phyloP scores from a whole-genome alignment of 2,329 filamentous ascomycete species.

The Fusarium setosum region DNA sequence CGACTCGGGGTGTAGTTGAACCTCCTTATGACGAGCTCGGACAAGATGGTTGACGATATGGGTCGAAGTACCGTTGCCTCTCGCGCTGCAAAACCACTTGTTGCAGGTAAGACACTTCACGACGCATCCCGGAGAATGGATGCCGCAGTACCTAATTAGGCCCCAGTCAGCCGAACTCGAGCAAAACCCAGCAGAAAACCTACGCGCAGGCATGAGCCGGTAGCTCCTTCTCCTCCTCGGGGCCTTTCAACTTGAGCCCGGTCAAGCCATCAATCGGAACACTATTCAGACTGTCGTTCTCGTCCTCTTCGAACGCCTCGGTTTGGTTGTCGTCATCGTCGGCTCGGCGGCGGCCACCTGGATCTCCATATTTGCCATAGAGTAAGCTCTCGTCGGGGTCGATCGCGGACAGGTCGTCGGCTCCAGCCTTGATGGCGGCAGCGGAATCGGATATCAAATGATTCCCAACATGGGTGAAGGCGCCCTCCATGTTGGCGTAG shows the following conservation, averaged over 20 bases:
- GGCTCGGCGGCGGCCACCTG: constrained; percentile 73
- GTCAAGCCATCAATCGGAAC: constrained; percentile 81
- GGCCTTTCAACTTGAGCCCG: constrained; percentile 66
- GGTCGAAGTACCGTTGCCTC: constrained; percentile 94
- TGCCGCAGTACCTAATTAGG: constrained; percentile 88
- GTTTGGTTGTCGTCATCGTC: constrained; percentile 93
- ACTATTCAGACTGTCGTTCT: constrained; percentile 80
- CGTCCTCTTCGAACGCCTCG: constrained; percentile 85
- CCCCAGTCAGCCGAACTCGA: constrained; percentile 38
- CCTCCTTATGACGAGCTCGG: constrained; percentile 97
- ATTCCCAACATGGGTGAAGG: constrained; percentile 89
- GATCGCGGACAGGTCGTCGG: constrained; percentile 77
- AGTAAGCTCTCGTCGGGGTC: constrained; percentile 86
- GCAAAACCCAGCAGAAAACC: constrained; percentile 52
- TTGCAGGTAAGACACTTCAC: constrained; percentile 96
- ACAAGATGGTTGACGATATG: constrained; percentile 99
- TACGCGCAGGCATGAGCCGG: constrained; percentile 96
- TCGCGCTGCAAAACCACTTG: constrained; percentile 99
- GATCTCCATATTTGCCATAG: constrained; percentile 74
- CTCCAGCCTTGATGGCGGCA: constrained; percentile 87
- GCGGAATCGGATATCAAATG: constrained; percentile 86
- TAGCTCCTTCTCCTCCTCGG: constrained; percentile 88
- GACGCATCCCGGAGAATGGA: constrained; percentile 93
- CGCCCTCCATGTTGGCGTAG: constrained; percentile 77
- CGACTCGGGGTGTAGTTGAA: constrained; percentile 93